Evolutionary conservation across 164 flowering plant species (phyloP), one percentile per base, ranked within the genome.

Genomic region (Dillenia suffruticosa): DNA sequence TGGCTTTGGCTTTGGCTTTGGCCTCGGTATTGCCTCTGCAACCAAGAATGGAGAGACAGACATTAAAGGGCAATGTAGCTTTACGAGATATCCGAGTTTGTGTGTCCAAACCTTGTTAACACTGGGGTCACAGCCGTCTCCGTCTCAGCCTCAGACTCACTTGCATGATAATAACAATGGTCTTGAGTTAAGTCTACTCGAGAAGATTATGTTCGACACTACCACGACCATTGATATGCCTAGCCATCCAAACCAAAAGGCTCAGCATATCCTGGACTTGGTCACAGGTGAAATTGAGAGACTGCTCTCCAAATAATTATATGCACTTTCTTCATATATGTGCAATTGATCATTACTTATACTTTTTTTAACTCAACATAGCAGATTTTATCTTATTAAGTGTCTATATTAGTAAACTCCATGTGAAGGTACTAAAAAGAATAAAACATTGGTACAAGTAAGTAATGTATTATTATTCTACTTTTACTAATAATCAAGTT

Each of bases 61-160:
- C 22, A 19, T 19, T 19, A 19, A 19, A 19, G 22, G 22, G 16
- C 24, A 70, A 61, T 79, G 86, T 65, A 49, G 68, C 57, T 69
- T 69, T 4, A 70, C 86, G 14, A 68, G 62, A 43, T 80, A 74
- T 58, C 82, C 84, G 16, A 15, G 10, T 16, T 71, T 76, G 1
- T 80, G 84, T 54, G 67, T 70, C 10, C 64, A 63, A 49, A 66
- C 78, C 53, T 43, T 80, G 72, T 56, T 26, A 22, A 73, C 62
- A 15, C 62, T 48, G 11, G 55, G 58, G 15, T n/a, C 12, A 53
- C 56, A 54, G 45, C 59, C 22, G 22, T 19, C 22, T 19, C 22
- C 1, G 22, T 19, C 22, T 19, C 22, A 19, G 22, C 22, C 22
- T 19, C 22, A 19, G 22, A 1, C 22, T 19, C 22, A 19, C 22